A percentile compares a stretch with the other conserved stretches of the same genome.
These are phyloP conservation scores for Eremothecium cymbalariae DNA, from an alignment of 1,139 yeast species.

Conservation along the genomic window DNA sequence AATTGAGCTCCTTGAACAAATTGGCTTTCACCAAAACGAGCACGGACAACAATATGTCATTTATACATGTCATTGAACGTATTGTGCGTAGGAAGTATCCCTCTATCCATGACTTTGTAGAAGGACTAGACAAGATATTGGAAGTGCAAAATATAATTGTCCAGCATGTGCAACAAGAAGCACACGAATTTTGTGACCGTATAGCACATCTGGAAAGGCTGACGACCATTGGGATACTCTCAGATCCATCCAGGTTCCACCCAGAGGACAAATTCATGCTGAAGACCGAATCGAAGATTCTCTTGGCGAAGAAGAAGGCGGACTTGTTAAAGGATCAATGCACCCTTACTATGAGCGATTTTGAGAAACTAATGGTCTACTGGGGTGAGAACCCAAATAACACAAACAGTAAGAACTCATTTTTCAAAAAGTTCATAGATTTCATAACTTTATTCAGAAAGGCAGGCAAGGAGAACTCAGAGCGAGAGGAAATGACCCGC, in stretches of 20 bases:
- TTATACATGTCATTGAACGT: slow-evolving; percentile 80
- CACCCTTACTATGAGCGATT: slow-evolving; percentile 45
- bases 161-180: slow-evolving; percentile 68
- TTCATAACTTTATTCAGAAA: slow-evolving; percentile 69
- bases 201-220: slow-evolving; percentile 51
- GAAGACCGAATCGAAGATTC: slow-evolving; percentile 45
- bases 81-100: slow-evolving; percentile 72
- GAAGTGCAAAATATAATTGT: slow-evolving; percentile 61
- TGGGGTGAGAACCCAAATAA: slow-evolving; percentile 79
- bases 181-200: slow-evolving; percentile 50
- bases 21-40: slow-evolving; percentile 79
- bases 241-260: slow-evolving; percentile 59
- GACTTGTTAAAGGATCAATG: slow-evolving; percentile 49
- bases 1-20: slow-evolving; percentile 71
- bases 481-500: slow-evolving; percentile 71
- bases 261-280: slow-evolving; percentile 64
- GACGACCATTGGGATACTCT: slow-evolving; percentile 61
- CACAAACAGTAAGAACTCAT: slow-evolving; percentile 50
- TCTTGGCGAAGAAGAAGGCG: slow-evolving; percentile 55
- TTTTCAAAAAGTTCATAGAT: slow-evolving; percentile 64
- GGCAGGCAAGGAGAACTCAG: slow-evolving; percentile 68
- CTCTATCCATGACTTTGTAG: slow-evolving; percentile 65
- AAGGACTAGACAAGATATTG: slow-evolving; percentile 59
- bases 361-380: slow-evolving; percentile 57
- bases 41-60: slow-evolving; percentile 64